Base-by-base conservation (phyloP, 108 stramenopile species). In the Pseudonitzschia delicatissima region DNA sequence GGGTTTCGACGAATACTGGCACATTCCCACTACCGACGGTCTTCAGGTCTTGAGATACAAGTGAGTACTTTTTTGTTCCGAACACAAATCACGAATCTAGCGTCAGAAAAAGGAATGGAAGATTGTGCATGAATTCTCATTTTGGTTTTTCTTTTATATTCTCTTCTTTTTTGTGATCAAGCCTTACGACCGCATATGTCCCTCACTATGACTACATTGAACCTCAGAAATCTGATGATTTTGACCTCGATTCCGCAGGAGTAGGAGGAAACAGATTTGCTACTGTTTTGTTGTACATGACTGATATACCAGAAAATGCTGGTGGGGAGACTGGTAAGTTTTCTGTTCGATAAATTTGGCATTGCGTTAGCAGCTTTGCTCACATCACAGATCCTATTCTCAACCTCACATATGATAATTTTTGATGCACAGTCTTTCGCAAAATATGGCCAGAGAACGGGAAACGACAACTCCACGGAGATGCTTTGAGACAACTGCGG, bases 221-320 rank as follows among this genome's bases (percentile, higher is more conserved):
- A 26, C 12, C 50, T 9, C n/a, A 49, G 0, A 55, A 59, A 57
- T 69, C 40, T n/a, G 66, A 71, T 44, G 51, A 58, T 25, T 77
- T 80, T 42, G 72, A 87, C 60, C 85, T 63, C 64, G 84, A 90
- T 45, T 82, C 84, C 8, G 81, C 58, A n/a, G 87, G 89, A 33
- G 72, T 66, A 9, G 90, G 93, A 34, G 78, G 91, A 2, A 98
- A 98, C 77, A 77, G 97, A 25, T 96, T 94, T 79, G 96, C 98
- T 4, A 98, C 98, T 9, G 90, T 98, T 52, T 74, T 98, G 52
- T 58, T 98, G 48, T 98, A 98, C 82, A 93, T 98, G 81, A 85
- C 74, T 26, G 98, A 97, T 76, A 71, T 98, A 15, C 81, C 71
- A 26, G 74, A 79, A 62, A 74, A 72, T 49, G 93, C 84, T 57